Percentiles rank a stretch among this genome's conserved stretches.
Evolutionary conservation across 2,329 filamentous ascomycete genomes (phyloP).

Genomic region (Gyromitra esculenta): DNA sequence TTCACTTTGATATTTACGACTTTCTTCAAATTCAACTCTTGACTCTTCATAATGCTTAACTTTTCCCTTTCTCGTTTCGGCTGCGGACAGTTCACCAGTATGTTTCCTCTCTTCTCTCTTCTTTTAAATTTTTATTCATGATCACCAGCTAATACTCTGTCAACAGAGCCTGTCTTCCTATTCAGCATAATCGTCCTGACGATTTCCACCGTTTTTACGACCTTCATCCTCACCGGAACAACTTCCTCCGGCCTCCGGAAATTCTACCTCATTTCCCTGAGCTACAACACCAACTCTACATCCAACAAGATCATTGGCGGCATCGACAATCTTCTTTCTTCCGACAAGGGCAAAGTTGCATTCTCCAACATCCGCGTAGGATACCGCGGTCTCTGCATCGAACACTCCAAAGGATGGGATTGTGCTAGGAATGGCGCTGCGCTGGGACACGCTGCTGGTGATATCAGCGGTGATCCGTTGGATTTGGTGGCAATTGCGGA

Average conservation of each 20-base stretch:
- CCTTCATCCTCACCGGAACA: constrained; percentile 55
- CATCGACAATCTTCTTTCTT: constrained; percentile 22
- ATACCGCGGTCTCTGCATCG: constrained; percentile 57
- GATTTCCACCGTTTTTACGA: constrained; percentile 56
- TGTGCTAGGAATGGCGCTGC: constrained; percentile 50
- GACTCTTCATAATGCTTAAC: constrained; percentile 26
- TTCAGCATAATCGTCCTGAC: constrained; percentile 55
- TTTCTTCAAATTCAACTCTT: neutral
- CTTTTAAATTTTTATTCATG: too few species aligned
- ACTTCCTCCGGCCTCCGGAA: constrained; percentile 54
- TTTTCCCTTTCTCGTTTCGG: constrained; percentile 47
- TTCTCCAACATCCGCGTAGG: constrained; percentile 54
- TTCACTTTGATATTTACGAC: constrained; percentile 9
- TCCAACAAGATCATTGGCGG: constrained; percentile 43
- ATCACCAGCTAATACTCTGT: neutral
- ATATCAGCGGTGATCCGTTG: constrained; percentile 56
- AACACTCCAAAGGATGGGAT: constrained; percentile 53
- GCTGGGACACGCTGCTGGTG: constrained; percentile 51
- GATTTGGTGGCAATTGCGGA: constrained; percentile 56
- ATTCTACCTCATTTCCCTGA: constrained; percentile 57
- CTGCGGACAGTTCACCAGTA: constrained; percentile 47
- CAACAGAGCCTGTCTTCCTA: constrained; percentile 54
- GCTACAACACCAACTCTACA: constrained; percentile 52
- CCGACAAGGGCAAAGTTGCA: constrained; percentile 51
- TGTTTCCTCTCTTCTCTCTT: neutral